Base-by-base conservation (phyloP, 106 monocot species). In the Dioscorea dumetorum region DNA sequence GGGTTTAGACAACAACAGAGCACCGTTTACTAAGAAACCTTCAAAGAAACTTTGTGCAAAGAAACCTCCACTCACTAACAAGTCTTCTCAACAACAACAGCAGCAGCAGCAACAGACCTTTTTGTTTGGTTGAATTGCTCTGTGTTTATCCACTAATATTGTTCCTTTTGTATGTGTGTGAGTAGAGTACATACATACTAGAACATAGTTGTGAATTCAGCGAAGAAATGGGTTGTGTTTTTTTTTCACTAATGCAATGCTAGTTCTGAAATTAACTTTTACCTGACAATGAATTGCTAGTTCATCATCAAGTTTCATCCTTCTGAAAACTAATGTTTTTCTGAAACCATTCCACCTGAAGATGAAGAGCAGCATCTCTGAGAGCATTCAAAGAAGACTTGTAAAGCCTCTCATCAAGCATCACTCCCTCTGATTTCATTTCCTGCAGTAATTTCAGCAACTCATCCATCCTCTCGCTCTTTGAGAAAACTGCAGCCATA, bases 401-500 rank as follows among this genome's bases (percentile, higher is more conserved):
- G 63, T 85, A 87, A 53, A 90, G 52, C 70, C 94, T 73, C 32
- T 12, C 73, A 62, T 94, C 94, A 70, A 94, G 17, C 24, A n/a
- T 54, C 21, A 70, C 70, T 32, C 87, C 82, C 10, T 90, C 63
- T 5, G 13, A 8, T 56, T 86, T 78, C 74, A 87, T 32, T 34
- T 87, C 84, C 13, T 73, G 67, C 54, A 94, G 52, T 33, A 94
- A 66, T 68, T 82, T 76, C 14, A 90, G 62, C 67, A 94, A 35
- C 70, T 87, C 90, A 22, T 87, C 71, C 8, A 83, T 56, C 56
- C 77, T 73, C 21, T 73, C 85, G n/a, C 76, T 67, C 62, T 83
- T 90, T 0, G 94, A 85, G 70, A 85, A 85, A 48, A 90, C 87
- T 0, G 90, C 94, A 12, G 90, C 87, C 94, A 94, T 94, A 17